phyloP scores from a whole-genome alignment of 306 rosid genomes.

The Benincasa hispida region DNA sequence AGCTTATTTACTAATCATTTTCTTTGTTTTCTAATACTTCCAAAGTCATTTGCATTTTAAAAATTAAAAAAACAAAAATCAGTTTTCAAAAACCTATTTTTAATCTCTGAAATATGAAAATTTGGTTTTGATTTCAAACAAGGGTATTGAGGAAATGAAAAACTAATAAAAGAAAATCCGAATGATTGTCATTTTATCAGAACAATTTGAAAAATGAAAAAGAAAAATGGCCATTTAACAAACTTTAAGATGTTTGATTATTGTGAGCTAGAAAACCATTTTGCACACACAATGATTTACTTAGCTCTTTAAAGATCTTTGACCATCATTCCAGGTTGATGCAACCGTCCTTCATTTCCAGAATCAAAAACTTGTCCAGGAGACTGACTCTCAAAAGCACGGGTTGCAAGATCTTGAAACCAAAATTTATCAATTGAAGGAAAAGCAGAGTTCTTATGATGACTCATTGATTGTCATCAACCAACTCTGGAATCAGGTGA shows the following conservation, averaged over 20 bases:
- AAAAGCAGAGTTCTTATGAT: slow-evolving; percentile 53
- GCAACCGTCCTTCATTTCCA: slow-evolving; percentile 62
- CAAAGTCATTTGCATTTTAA: neutral
- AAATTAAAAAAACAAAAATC: neutral
- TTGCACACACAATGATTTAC: neutral
- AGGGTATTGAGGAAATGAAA: neutral
- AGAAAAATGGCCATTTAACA: neutral
- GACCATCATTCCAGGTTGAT: slow-evolving; percentile 49
- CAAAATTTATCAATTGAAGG: slow-evolving; percentile 37
- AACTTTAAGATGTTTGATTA: neutral
- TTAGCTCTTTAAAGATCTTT: neutral
- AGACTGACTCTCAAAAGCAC: slow-evolving; percentile 54
- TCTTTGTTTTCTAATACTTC: neutral
- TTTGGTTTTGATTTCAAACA: neutral
- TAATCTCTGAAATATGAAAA: neutral
- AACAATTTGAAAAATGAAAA: neutral
- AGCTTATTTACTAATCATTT: neutral
- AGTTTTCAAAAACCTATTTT: neutral
- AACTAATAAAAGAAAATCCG: neutral
- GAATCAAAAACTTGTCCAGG: slow-evolving; percentile 78
- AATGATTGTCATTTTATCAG: neutral
- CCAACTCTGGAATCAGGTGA: slow-evolving; percentile 77
- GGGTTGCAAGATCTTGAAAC: slow-evolving; percentile 58
- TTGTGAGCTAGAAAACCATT: neutral
- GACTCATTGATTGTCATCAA: slow-evolving; percentile 53